phyloP scores from a whole-genome alignment of 176 grass and related monocot genomes.

The Avena eriantha region DNA sequence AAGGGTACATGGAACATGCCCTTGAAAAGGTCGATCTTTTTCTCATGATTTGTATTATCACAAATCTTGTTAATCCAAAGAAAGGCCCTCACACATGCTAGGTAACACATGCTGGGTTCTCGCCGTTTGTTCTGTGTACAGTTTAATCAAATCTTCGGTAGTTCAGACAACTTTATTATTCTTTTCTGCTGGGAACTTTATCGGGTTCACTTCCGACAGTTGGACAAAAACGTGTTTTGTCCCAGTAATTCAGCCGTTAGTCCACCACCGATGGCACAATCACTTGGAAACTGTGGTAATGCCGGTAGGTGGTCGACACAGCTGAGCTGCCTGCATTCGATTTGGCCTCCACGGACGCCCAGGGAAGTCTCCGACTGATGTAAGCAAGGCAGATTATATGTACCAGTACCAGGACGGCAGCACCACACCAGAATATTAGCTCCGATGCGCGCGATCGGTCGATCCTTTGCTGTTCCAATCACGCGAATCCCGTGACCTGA shows the following conservation, averaged over 20 bases:
- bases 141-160: neutral
- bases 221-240: neutral
- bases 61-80: no score
- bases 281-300: neutral
- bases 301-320: constrained; percentile 28
- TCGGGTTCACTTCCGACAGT: neutral
- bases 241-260: neutral
- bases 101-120: no score
- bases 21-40: no score
- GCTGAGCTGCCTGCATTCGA: neutral
- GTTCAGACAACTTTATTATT: neutral
- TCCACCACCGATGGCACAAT: neutral
- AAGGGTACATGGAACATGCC: no score
- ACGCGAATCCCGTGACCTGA: neutral
- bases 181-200: no score
- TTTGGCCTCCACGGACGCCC: neutral
- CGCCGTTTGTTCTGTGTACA: no score
- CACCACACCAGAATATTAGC: neutral
- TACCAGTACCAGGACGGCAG: no score
- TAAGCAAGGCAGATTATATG: neutral
- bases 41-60: no score
- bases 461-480: neutral
- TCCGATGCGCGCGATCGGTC: neutral
- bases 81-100: no score
- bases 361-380: neutral